phyloP scores from a whole-genome alignment of 2,329 filamentous ascomycete species.

The Colletotrichum eleusines region DNA sequence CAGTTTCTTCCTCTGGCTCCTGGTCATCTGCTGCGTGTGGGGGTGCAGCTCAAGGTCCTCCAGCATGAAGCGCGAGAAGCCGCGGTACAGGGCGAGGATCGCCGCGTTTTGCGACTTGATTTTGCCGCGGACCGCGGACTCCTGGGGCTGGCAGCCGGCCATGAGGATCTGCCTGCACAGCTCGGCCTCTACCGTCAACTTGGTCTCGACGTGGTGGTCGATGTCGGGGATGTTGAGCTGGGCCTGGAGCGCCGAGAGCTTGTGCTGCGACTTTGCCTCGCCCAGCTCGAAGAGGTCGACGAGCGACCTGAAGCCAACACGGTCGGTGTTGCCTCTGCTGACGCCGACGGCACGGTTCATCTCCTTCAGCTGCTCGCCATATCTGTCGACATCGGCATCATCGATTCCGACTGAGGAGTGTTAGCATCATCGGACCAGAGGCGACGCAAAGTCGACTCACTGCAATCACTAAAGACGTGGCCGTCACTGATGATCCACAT shows the following conservation, averaged over 20 bases:
- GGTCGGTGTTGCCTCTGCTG: conserved; percentile 44
- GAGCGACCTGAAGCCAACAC: conserved; percentile 48
- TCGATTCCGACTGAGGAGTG: conserved; percentile 54
- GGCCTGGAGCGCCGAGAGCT: conserved; percentile 20
- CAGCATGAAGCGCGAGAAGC: conserved; percentile 70
- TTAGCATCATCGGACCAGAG: background rate
- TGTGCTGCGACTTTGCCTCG: conserved; percentile 48
- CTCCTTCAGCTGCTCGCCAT: conserved; percentile 52
- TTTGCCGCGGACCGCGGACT: conserved; percentile 45
- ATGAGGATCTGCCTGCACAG: conserved; percentile 50
- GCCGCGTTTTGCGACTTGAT: conserved; percentile 49
- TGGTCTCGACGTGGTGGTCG: conserved; percentile 49
- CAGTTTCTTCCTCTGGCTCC: conserved; percentile 48
- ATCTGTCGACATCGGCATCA: conserved; percentile 55
- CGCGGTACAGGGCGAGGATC: conserved; percentile 65
- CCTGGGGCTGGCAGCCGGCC: conserved; percentile 52
- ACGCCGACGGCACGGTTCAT: conserved; percentile 50
- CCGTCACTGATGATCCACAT: conserved; percentile 56
- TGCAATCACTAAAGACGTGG: conserved; percentile 57
- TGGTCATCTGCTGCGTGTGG: conserved; percentile 45
- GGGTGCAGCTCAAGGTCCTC: conserved; percentile 49
- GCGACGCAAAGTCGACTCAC: conserved; percentile 42
- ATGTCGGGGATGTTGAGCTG: conserved; percentile 49
- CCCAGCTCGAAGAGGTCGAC: conserved; percentile 51
- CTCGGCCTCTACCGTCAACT: conserved; percentile 47